Evolutionary conservation across 352 stramenopile species (phyloP).

Genomic region (Blastocystis sp.): DNA sequence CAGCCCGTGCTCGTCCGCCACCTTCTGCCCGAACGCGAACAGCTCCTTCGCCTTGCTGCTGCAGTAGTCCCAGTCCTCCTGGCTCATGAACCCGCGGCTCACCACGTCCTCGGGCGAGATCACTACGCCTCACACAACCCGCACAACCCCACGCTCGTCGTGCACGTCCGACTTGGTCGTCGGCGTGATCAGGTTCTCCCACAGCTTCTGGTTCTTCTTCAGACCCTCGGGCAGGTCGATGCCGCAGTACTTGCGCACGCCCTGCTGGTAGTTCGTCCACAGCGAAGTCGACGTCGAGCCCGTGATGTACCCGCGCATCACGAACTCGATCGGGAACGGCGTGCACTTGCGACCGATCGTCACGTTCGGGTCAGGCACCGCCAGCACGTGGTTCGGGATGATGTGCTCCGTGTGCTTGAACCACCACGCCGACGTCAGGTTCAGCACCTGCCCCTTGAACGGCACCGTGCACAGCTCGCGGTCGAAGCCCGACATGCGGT

Average conservation of each 20-base stretch:
- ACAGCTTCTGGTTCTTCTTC: conserved; percentile 91
- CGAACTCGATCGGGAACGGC: conserved; percentile 95
- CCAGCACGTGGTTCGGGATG: conserved; percentile 90
- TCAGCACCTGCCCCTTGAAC: conserved; percentile 93
- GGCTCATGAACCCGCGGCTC: conserved; percentile 86
- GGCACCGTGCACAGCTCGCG: conserved; percentile 88
- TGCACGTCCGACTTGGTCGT: conserved; percentile 95
- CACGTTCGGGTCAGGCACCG: conserved; percentile 87
- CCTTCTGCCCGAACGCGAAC: conserved; percentile 85
- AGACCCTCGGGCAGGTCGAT: conserved; percentile 87
- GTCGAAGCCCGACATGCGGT: conserved; percentile 96
- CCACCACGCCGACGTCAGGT: conserved; percentile 90
- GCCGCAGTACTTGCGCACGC: conserved; percentile 90
- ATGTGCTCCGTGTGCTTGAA: conserved; percentile 85
- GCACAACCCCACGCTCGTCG: conserved; percentile 77
- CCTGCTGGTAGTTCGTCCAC: conserved; percentile 96
- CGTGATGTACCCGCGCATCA: conserved; percentile 88
- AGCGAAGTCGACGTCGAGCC: conserved; percentile 94
- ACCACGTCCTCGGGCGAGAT: conserved; percentile 91
- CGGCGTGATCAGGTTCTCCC: conserved; percentile 87
- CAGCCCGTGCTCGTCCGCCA: conserved; percentile 84
- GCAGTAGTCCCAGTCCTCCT: conserved; percentile 92
- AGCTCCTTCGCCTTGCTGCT: conserved; percentile 84
- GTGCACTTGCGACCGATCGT: conserved; percentile 90
- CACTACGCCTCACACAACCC: conserved; percentile 72